Conservation (phyloP, 169 alveolate genomes). For the Theileria annulata region DNA sequence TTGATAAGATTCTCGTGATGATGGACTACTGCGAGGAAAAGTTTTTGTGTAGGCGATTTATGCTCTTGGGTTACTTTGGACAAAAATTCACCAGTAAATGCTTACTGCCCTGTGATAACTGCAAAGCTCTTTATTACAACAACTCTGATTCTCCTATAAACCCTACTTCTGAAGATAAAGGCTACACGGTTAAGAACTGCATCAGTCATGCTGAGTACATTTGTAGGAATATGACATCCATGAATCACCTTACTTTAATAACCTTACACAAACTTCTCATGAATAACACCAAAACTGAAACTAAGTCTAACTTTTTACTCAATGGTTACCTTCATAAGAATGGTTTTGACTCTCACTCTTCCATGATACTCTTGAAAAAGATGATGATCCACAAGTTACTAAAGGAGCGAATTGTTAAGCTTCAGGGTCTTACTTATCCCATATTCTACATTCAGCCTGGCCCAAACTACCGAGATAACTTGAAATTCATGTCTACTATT, state of each 20-base stretch:
- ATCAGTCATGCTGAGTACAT: conserved; percentile 28
- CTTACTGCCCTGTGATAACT: conserved; percentile 70
- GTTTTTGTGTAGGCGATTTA: conserved; percentile 79
- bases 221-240: conserved; percentile 15
- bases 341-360: conserved; percentile 42
- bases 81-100: conserved; percentile 78
- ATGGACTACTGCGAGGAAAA: conserved; percentile 84
- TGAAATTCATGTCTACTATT: conserved; percentile 25
- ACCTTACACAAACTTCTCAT: conserved; percentile 48
- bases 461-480: conserved; percentile 26
- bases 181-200: conserved; percentile 27
- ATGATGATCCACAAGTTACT: conserved; percentile 58
- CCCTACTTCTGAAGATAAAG: neutral
- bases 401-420: conserved; percentile 39
- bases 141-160: neutral
- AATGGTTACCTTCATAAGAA: conserved; percentile 39
- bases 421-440: conserved; percentile 8
- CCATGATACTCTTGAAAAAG: conserved; percentile 54
- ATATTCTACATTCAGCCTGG: conserved; percentile 48
- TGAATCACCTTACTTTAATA: conserved; percentile 27
- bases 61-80: conserved; percentile 81
- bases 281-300: neutral
- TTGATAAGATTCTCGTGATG: conserved; percentile 52
- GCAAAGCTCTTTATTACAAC: conserved; percentile 16
- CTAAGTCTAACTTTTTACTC: neutral